These are phyloP conservation scores for Cercospora sojina DNA, from an alignment of 2,329 filamentous ascomycete genomes.

Conservation along the genomic window DNA sequence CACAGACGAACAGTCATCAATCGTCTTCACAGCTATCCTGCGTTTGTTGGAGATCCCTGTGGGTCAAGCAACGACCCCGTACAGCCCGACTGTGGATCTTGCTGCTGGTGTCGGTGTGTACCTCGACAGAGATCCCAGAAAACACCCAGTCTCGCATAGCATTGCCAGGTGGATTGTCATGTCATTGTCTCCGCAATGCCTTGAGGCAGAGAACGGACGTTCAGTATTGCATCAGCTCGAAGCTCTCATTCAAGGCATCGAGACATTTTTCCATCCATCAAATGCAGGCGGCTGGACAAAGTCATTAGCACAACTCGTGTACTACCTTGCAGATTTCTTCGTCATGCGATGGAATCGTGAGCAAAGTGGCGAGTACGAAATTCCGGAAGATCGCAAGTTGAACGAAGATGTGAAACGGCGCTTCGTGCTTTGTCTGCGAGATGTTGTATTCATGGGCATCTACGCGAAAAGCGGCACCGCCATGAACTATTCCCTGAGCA, in stretches of 20 bases:
- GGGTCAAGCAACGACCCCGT: slow-evolving; percentile 90
- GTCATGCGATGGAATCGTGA: slow-evolving; percentile 97
- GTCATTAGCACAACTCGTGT: slow-evolving; percentile 83
- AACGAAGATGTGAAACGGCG: slow-evolving; percentile 78
- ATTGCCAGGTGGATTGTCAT: slow-evolving; percentile 91
- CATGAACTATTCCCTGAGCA: slow-evolving; percentile 86
- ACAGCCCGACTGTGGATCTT: slow-evolving; percentile 75
- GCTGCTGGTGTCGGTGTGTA: slow-evolving; percentile 79
- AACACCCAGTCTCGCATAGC: slow-evolving; percentile 87
- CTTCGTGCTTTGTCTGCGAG: slow-evolving; percentile 83
- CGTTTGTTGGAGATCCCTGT: slow-evolving; percentile 93
- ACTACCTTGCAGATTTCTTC: slow-evolving; percentile 92
- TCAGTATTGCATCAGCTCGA: slow-evolving; percentile 85
- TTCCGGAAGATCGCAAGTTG: slow-evolving; percentile 75
- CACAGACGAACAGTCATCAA: slow-evolving; percentile 83
- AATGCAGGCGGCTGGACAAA: slow-evolving; percentile 92
- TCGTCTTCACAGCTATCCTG: slow-evolving; percentile 89
- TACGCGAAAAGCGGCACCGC: slow-evolving; percentile 93
- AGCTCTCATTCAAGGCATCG: slow-evolving; percentile 87
- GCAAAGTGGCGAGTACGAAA: slow-evolving; percentile 84
- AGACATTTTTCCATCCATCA: slow-evolving; percentile 98
- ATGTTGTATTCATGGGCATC: slow-evolving; percentile 97
- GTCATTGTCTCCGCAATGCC: slow-evolving; percentile 81
- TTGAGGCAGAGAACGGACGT: slow-evolving; percentile 62
- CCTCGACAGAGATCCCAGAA: slow-evolving; percentile 88